Evolutionary conservation across 305 asterid genomes (phyloP), one percentile per base, ranked within the genome.

Genomic region (Petunia hybrid): DNA sequence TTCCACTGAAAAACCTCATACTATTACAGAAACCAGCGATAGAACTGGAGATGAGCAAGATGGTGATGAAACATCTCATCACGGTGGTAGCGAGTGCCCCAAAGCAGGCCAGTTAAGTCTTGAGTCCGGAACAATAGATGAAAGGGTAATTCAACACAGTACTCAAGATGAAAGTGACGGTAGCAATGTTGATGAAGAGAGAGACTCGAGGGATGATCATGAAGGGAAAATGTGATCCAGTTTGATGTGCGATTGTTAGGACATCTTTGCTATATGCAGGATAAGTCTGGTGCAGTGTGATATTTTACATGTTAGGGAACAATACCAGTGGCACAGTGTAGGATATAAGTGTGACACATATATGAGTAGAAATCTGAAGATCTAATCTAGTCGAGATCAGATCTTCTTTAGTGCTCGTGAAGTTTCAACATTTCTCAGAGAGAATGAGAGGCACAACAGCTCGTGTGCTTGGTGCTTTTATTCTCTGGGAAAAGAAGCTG

Each of bases 51-150:
- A 73, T 56, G 36, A 57, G 22, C 35, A 57, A 57, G 42, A 48
- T 42, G 64, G 80, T 45, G 80, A 74, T 12, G 89, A 75, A 82
- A 66, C 68, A 4, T 78, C 84, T 62, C 64, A 46, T 74, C 64
- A 80, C 83, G 78, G 67, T 75, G 84, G 86, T 68, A 74, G 53
- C 62, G 84, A 70, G 1, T 41, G 83, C 77, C 56, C 83, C 16
- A 57, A 57, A 57, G 63, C n/a, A 57, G 63, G 63, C 63, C 57
- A 10, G 1, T 12, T 53, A 53, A 53, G 12, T 53, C 35, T 57
- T 8, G 83, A 69, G 66, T 42, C 57, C n/a, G 73, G 56, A 71
- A 66, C 76, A 16, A 22, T 14, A 42, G 87, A 45, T 4, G 90
- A 85, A 77, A 65, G 82, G 67, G 73, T 53, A 35, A 78, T 40